Base-by-base conservation (phyloP, 164 flowering plant genomes). In the Buxus sempervirens region DNA sequence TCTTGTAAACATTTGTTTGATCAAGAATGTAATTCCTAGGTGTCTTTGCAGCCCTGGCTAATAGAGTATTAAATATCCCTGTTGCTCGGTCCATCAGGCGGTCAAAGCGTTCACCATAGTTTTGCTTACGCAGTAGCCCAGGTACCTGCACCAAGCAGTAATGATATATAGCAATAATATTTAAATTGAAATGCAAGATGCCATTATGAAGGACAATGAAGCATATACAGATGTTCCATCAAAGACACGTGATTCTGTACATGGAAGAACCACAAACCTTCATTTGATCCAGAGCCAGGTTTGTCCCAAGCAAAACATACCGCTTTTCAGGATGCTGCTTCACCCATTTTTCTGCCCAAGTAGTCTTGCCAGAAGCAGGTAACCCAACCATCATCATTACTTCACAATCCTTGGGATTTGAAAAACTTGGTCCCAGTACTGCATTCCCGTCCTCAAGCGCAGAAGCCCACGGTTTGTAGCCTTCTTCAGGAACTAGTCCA, bases 1-100 rank as follows among this genome's bases (percentile, higher is more conserved):
- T 82, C 80, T 83, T 85, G 78, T 78, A 85, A n/a, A 85, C 87
- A 80, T 88, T 88, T 58, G 90, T 85, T 73, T 86, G 93, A 72
- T 85, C 90, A 70, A 88, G 67, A 62, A 88, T 79, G 82, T 73
- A 83, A 76, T 83, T 88, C 21, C 81, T 81, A 58, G 81, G 82
- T 23, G 69, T 81, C 60, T 66, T 81, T 1, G 84, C 76, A 72
- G 87, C 92, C 74, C 90, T 80, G 12, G 87, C 73, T 58, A 88
- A 65, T 20, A 88, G 76, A 5, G 80, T 79, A 62, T 88, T 82
- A 58, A 83, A 82, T 36, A 85, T 85, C 24, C 68, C 82, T 64
- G 84, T 85, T 70, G 92, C 92, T 61, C 71, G 76, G 62, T 81
- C 80, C 84, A 84, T 88, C 69, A 85, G 66, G 19, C 77, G 78